Evolutionary conservation across 2,329 filamentous ascomycete genomes (phyloP), one percentile per base, ranked within the genome.

Genomic region (Neonectria faginata): DNA sequence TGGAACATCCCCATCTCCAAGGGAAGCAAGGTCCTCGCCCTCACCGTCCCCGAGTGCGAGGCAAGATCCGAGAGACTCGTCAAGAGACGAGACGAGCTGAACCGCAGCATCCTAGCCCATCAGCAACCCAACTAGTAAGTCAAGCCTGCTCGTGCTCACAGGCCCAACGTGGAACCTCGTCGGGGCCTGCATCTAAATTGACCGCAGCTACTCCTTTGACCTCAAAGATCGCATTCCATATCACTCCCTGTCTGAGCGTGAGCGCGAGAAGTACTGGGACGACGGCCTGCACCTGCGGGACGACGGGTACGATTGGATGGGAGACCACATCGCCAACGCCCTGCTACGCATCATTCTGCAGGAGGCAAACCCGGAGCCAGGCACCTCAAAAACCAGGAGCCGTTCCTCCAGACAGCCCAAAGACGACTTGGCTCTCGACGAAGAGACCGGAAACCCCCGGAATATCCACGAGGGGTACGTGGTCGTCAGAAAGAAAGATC

Each of bases 221-320:
- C 81, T 91, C 20, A 75, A 83, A 69, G 74, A 78, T 27, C 83
- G 82, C 10, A 78, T 91, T 6, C 87, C 88, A 0, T 90, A 84
- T 69, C 81, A 83, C 67, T 72, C 75, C 16, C 82, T 90, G 71
- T 73, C 80, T 2, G 75, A 81, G 8, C 72, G 79, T 0, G 82
- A 86, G 61, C 80, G 82, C 22, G 66, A 79, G 2, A 78, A 77
- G 61, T 85, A 88, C 70, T 91, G 88, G 87, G 83, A 88, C 67
- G 89, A 91, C 76, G 83, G 82, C 18, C 67, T 91, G 22, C 89
- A 91, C 77, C 80, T 90, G 10, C 86, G 84, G 0, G 75, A 79
- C 0, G 81, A 79, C 7, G 89, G 89, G 8, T 91, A 91, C 78
- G 83, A 89, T 72, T 79, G 86, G 70, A 87, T 91, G 81, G 89